Evolutionary conservation across 1,139 yeast genomes (phyloP).

Genomic region (Hyphopichia khmerensis): DNA sequence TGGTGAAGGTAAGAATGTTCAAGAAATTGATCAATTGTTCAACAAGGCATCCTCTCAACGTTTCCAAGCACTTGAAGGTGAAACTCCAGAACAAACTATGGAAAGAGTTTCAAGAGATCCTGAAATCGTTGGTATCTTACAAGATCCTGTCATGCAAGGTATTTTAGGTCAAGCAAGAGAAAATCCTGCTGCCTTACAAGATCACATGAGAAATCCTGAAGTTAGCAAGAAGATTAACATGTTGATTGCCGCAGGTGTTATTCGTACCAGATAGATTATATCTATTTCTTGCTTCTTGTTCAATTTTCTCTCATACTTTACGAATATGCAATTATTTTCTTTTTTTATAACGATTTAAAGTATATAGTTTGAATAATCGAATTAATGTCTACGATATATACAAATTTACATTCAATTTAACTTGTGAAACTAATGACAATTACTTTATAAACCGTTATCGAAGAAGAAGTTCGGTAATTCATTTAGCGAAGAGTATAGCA

Average conservation of each 20-base stretch:
- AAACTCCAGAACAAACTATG: constrained; percentile 92
- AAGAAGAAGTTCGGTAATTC: constrained; percentile 40
- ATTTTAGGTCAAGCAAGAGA: constrained; percentile 92
- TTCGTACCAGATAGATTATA: constrained; percentile 71
- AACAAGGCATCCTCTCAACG: constrained; percentile 77
- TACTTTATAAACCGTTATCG: constrained; percentile 27
- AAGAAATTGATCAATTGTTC: constrained; percentile 82
- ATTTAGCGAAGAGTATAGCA: constrained; percentile 13
- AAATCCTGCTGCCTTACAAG: constrained; percentile 95
- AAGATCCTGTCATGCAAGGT: constrained; percentile 97
- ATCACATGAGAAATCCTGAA: constrained; percentile 96
- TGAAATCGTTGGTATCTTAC: constrained; percentile 84
- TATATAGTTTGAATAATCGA: too few relatives aligned
- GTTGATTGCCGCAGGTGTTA: constrained; percentile 95
- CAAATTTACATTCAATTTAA: too few relatives aligned
- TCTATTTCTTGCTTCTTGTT: background rate
- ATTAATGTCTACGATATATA: too few relatives aligned
- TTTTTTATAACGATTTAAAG: too few relatives aligned
- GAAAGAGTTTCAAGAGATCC: constrained; percentile 93
- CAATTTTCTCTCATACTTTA: too few relatives aligned
- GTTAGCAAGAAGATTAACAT: constrained; percentile 85
- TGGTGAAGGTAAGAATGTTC: constrained; percentile 53
- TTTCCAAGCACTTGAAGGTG: constrained; percentile 81
- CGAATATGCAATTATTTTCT: too few relatives aligned
- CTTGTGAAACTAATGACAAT: too few relatives aligned